These are phyloP conservation scores for Nothophoma quercina DNA, from an alignment of 2,329 filamentous ascomycete species.

Conservation along the genomic window DNA sequence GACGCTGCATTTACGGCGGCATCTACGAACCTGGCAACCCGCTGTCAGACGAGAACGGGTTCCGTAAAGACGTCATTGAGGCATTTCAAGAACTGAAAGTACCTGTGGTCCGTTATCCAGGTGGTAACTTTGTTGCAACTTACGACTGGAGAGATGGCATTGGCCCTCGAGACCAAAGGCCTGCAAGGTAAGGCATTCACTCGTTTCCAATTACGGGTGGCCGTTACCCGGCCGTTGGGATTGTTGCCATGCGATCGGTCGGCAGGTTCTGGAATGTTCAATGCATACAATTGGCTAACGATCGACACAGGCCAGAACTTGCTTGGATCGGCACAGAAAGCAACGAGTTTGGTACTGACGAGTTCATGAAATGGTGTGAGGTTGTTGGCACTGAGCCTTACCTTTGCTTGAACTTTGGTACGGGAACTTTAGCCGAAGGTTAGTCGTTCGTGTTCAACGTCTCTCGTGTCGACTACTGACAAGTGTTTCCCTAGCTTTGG, in stretches of 20 bases:
- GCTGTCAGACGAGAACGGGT: conserved; percentile 77
- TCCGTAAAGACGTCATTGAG: conserved; percentile 74
- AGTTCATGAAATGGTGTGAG: conserved; percentile 84
- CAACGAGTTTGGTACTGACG: conserved; percentile 84
- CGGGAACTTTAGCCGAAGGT: conserved; percentile 66
- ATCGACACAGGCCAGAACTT: conserved; percentile 67
- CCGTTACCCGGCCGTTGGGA: neutral
- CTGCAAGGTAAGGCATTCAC: conserved; percentile 54
- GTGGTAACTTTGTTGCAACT: conserved; percentile 84
- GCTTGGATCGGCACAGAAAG: conserved; percentile 80
- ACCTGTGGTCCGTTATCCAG: conserved; percentile 81
- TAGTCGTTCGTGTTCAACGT: conserved; percentile 17
- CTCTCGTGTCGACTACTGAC: conserved; percentile 21
- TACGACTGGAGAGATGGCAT: conserved; percentile 88
- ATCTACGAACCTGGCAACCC: conserved; percentile 80
- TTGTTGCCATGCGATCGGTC: neutral
- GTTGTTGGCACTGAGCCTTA: conserved; percentile 79
- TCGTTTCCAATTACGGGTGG: neutral
- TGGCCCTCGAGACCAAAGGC: conserved; percentile 74
- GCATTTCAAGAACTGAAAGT: conserved; percentile 76
- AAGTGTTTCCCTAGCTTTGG: conserved; percentile 61
- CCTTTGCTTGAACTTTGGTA: conserved; percentile 81
- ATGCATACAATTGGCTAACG: conserved; percentile 14
- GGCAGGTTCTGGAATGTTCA: neutral
- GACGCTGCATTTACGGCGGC: conserved; percentile 85